Base-by-base conservation (phyloP, 768 basidiomycete species). In the Tylopilus plumbeoviolaceoides region DNA sequence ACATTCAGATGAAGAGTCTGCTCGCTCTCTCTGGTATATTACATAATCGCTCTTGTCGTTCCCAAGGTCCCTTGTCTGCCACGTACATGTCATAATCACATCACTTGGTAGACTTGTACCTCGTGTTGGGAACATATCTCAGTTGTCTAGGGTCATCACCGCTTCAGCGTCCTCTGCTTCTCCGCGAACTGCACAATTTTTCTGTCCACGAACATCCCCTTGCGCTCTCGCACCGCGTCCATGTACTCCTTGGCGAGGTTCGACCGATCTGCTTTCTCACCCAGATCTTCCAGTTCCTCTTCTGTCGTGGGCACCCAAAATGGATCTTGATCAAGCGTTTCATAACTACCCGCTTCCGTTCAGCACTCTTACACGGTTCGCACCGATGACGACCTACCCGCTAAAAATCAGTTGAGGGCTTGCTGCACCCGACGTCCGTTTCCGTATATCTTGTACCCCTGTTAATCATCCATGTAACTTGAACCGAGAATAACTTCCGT, bases 301-400 rank as follows among this genome's bases (percentile, higher is more conserved):
- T 94, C 91, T 0, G 95, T 98, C 17, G 92, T 94, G 0, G 95
- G 95, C 4, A 97, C 93, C 95, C 95, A 98, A 74, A 94, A 98
- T 7, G 95, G 95, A 74, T 98, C 92, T 60, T 86, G 83, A 68
- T 95, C 91, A 21, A 98, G 78, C 62, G 95, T 78, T 68, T 98
- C 95, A 69, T 94, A 99, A 38, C 91, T 91, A 57, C 49, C 49
- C 51, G 25, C 50, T 44, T 54, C 45, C 43, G 42, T 51, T 66
- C 49, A 70, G 57, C 50, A 38, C 49, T 23, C 48, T 33, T 47
- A n/a, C 35, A 27, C 39, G 28, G 0, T 48, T 40, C 7, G 23
- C 28, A 23, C 14, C 20, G 20, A 49, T 46, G 36, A 23, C 39
- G 11, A 69, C 86, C 56, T 68, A 91, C 85, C 95, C 97, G 70